Evolutionary conservation across 441 rosid genomes (phyloP), one percentile per base, ranked within the genome.

Genomic region (Erodium moschatum): DNA sequence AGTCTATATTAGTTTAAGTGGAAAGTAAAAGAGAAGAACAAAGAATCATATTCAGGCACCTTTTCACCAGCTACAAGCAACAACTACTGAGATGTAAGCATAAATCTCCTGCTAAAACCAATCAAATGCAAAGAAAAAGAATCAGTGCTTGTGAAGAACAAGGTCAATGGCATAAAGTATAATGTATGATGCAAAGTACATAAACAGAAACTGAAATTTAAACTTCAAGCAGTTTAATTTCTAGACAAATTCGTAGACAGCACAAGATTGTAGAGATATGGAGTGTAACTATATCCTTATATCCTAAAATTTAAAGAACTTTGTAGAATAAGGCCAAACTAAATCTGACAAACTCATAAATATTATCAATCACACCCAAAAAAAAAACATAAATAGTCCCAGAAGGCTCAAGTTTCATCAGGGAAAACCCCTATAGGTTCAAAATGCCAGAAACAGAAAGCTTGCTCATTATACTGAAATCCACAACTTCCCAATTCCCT

Each of bases 61-160:
- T 70, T 66, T 63, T 69, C 67, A 78, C 31, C 66, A 35, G 73
- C 35, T n/a, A 83, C 65, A 46, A 46, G 15, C 52, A 46, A 13
- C 52, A 46, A 12, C 11, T 46, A 13, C 52, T 2, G 1, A 2
- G 52, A 12, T 12, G 15, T 11, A 13, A 46, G 15, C 52, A 46
- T 46, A 13, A 11, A 46, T 3, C 38, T 7, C 66, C 79, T 74
- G 75, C 35, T 38, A 52, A 24, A 42, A 48, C 52, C 15, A 67
- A 2, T 29, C 67, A 10, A 60, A 72, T 21, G 48, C 10, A 69
- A 70, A 19, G 24, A 73, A 2, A 67, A 61, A n/a, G 20, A 35
- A 73, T 64, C 20, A 70, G 54, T 54, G 0, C 52, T 54, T 1
- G 10, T 16, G 9, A 54, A 54, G 61, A 54, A 16, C 21, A 54